Base-by-base conservation (phyloP, 2,329 filamentous ascomycete species). In the Aspergillus aculeatinus region DNA sequence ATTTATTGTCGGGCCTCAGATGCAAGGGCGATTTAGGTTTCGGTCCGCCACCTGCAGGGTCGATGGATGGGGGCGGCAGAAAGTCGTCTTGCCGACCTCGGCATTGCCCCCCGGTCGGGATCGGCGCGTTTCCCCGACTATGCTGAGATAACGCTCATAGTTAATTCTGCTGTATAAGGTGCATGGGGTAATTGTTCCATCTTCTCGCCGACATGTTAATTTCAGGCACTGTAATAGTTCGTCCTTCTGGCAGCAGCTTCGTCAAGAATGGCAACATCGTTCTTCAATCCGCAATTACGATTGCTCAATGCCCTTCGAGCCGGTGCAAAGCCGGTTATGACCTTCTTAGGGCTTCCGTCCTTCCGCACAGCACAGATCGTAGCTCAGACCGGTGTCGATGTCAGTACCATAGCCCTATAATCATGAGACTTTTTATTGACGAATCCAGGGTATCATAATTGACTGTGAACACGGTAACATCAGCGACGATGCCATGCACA, bases 391-490 rank as follows among this genome's bases (percentile, higher is more conserved):
- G 66, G 66, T 5, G 33, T 68, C 14, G 66, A 68, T 55, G 65
- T 67, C 1, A 55, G 60, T 44, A 14, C 21, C 39, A 51, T 12
- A 6, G 16, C 39, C 4, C 4, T 42, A 19, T 27, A 1, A 6
- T 29, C 51, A 12, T 5, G 42, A 16, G 6, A 2, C 2, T 16
- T 1, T 16, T 12, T 2, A 35, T 51, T 49, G 27, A 55, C 58
- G 2, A 53, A 23, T 2, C 4, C 21, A 63, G 64, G 65, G 65
- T 1, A 63, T 68, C 1, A 67, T 67, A 4, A 65, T 70, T 19
- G 68, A 70, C 51, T 67, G 64, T 29, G 69, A 72, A 35, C 68
- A 72, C 23, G 69, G 69, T 3, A 66, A 72, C 35, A 71, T 72
- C 35, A 60, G 67, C 21, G 68, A 72, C 35, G 68, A 72, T 51